Percentiles rank a stretch among this genome's conserved stretches.
Conservation (phyloP, 768 basidiomycete genomes). For the Termitomyces sp. region DNA sequence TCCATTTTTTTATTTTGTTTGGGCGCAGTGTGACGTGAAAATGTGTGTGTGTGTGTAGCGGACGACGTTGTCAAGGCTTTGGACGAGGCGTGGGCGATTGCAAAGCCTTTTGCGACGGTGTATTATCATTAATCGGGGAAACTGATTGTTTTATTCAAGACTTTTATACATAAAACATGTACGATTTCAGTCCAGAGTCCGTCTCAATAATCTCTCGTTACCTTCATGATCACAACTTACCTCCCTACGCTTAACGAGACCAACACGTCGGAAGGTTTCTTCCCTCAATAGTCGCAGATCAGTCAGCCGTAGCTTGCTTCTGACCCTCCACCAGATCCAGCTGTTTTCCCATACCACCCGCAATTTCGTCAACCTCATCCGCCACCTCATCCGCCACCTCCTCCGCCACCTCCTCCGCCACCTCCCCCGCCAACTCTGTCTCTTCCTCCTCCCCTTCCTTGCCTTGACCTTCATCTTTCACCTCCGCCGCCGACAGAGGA, state of each 20-base stretch:
- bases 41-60: constrained; percentile 1
- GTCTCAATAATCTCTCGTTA: too few species aligned
- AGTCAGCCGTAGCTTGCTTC: too few species aligned
- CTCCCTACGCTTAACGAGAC: too few species aligned
- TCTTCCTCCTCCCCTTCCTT: constrained; percentile 8
- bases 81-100: constrained; percentile 11
- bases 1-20: too few species aligned
- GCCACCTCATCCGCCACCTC: constrained; percentile 19
- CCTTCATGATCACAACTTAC: not conserved
- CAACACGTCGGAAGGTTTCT: not conserved
- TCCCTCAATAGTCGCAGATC: not conserved
- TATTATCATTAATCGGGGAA: constrained; percentile 4
- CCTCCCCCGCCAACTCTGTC: too few species aligned
- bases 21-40: not conserved
- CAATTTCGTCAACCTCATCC: constrained; percentile 27
- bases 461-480: constrained; percentile 19
- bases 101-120: constrained; percentile 2
- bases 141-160: too few species aligned
- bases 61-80: constrained; percentile 6
- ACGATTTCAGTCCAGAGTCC: not conserved
- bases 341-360: constrained; percentile 24
- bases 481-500: constrained; percentile 10
- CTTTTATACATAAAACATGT: not conserved
- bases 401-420: too few species aligned
- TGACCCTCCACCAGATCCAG: constrained; percentile 15